Evolutionary conservation across 192 early-diverging fungal genomes (phyloP), one percentile per base, ranked within the genome.

Genomic region (Coemansia aciculifera): DNA sequence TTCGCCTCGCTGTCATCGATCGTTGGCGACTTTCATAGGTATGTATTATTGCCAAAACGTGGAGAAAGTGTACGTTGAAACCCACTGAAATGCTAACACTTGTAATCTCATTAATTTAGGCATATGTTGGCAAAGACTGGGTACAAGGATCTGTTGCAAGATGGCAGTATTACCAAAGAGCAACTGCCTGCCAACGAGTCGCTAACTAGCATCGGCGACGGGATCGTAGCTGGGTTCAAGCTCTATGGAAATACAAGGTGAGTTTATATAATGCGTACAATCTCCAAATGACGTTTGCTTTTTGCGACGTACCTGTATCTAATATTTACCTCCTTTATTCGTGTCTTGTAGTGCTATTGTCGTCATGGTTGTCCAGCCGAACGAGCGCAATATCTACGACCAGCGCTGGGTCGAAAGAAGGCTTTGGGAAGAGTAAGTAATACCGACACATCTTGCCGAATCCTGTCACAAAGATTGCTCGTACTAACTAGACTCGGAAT

Each of bases 381-480:
- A 80, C n/a, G 97, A 99, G 78, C 86, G 93, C 38, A 99, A 99
- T 66, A 86, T 87, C 19, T 95, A 92, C 81, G 97, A 99, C 81
- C 97, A 99, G 76, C 87, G 94, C 19, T 80, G 68, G 63, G 63
- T 80, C 13, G 78, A 80, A 31, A 65, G 19, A 34, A 12, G 75
- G 59, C 75, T 76, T 31, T 79, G 65, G 69, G 76, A 88, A 68
- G 79, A 54, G 83, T 85, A 70, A 67, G 71, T 59, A 36, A 31
- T 51, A 10, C 1, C 9, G 29, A 42, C 5, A 54, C 12, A 31
- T 34, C 27, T 48, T 21, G 51, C 2, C 51, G 27, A 2, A 10
- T 12, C 27, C 15, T 29, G 51, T 52, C 51, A 4, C 10, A 52
- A 15, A 24, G 23, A 9, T 29, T 2, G 21, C 48, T 24, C 19